Base-by-base conservation (phyloP, 2,329 filamentous ascomycete species). In the Monosporascus cannonballus region DNA sequence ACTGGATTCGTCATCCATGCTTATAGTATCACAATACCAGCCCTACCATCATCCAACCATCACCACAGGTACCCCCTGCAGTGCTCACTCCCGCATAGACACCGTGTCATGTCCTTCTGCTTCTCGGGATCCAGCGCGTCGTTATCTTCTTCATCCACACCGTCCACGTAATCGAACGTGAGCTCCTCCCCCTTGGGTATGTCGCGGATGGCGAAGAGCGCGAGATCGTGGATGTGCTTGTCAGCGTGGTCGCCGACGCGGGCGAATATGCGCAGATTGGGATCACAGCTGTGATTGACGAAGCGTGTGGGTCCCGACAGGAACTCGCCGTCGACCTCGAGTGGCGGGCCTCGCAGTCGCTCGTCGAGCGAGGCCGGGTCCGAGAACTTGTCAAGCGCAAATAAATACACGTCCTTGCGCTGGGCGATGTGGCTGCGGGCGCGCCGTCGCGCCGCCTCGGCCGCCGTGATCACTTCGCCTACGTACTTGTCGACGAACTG, bases 401-500 rank as follows among this genome's bases (percentile, higher is more conserved):
- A 94, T 1, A 94, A 77, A 60, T 94, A 94, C 0, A 87, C 83
- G 22, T 88, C 84, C 61, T 92, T 92, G n/a, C 77, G 76, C 54
- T 81, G 75, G 0, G 78, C 78, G 3, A 80, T 69, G 30, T 75
- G 73, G 2, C 83, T 79, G 0, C 73, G 70, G 1, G 73, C 71
- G 6, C 89, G 85, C 3, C 90, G 83, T 2, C 74, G 72, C 17
- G 84, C 77, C 0, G 89, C 87, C 69, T 92, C 84, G 2, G 68
- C 60, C 0, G 77, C 73, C 1, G 83, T 85, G 60, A 89, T 84
- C 52, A 87, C 74, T 65, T 88, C 84, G 14, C 90, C 89, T 7
- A 91, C 76, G 63, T 94, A 95, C 7, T 80, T 81, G 64, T 93
- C 90, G 41, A 95, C 82, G 61, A 91, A 94, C 59, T 92, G 87